These are phyloP conservation scores for Heterobasidion irregulare DNA, from an alignment of 1,284 basidiomycete genomes.

Conservation along the genomic window DNA sequence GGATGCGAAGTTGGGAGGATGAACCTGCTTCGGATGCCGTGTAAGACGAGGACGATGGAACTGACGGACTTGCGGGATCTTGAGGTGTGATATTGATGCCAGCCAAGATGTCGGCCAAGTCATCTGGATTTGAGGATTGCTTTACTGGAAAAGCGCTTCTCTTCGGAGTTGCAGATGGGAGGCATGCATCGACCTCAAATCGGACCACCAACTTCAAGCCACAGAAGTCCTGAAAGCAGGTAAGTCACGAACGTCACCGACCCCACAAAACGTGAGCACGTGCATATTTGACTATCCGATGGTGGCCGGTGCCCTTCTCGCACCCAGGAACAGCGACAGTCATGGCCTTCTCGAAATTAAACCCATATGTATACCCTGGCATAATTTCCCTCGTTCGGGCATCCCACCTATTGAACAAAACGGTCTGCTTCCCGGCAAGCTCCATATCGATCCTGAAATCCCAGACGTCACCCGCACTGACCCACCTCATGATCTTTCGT, in stretches of 20 bases:
- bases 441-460: constrained; percentile 47
- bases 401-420: constrained; percentile 42
- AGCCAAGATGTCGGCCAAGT: constrained; percentile 7
- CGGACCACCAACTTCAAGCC: constrained; percentile 42
- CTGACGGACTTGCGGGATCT: background rate
- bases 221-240: constrained; percentile 29
- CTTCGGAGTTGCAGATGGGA: constrained; percentile 13
- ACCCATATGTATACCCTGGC: constrained; percentile 31
- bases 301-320: constrained; percentile 24
- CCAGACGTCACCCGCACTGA: constrained; percentile 13
- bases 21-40: background rate
- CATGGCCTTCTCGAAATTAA: constrained; percentile 37
- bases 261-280: constrained; percentile 9
- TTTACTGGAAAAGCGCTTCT: no score
- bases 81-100: constrained; percentile 1
- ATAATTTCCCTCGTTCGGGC: constrained; percentile 24
- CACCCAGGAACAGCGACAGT: constrained; percentile 23
- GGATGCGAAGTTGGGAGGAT: constrained; percentile 4
- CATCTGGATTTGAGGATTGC: constrained; percentile 3
- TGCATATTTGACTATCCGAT: constrained; percentile 29
- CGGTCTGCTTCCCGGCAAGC: constrained; percentile 35
- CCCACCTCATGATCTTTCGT: constrained; percentile 49
- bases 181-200: constrained; percentile 40
- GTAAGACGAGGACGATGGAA: background rate
- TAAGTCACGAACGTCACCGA: background rate